Base-by-base conservation (phyloP, 2,329 filamentous ascomycete species). In the Aspergillus vadensis region DNA sequence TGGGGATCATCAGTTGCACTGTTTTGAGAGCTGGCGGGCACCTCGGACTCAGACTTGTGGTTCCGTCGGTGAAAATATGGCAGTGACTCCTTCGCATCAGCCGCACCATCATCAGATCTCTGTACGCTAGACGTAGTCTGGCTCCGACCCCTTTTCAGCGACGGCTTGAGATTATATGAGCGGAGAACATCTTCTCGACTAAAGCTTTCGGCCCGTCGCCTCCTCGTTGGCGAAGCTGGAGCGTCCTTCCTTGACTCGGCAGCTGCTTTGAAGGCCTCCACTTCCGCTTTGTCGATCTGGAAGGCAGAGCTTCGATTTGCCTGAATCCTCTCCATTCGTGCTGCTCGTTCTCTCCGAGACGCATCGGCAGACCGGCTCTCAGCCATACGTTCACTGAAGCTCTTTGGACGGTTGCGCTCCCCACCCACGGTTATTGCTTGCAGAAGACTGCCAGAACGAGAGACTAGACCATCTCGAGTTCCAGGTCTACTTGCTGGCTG, bases 361-460 rank as follows among this genome's bases (percentile, higher is more conserved):
- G 74, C 77, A 30, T 80, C 77, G n/a, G 69, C 67, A 19, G 73
- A 70, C 50, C 79, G 86, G 39, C 87, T 88, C 53, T 91, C 87
- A 1, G 91, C 88, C 62, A 99, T 85, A 50, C 93, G 84, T 75
- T 98, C 92, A 71, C 91, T 97, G 76, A 98, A 99, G 57, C 86
- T 83, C 68, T 86, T 88, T 73, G 15, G 61, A 67, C 10, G 67
- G 62, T 10, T 70, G 69, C 15, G 67, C 65, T 54, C 70, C 64
- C 8, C 68, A 61, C n/a, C 58, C 60, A 17, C 41, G 12, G 53
- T 55, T 27, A 55, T 44, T n/a, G 53, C 43, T 41, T 55, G 53
- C 21, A 70, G 64, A 8, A 65, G 48, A 53, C 69, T 67, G 43
- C 62, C 63, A 9, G 66, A 60, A 14, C 69, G 70, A 17, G 73